A percentile compares a stretch with the other conserved stretches of the same genome.
These are phyloP conservation scores for Apiospora marii DNA, from an alignment of 2,329 filamentous ascomycete species.

Conservation along the genomic window DNA sequence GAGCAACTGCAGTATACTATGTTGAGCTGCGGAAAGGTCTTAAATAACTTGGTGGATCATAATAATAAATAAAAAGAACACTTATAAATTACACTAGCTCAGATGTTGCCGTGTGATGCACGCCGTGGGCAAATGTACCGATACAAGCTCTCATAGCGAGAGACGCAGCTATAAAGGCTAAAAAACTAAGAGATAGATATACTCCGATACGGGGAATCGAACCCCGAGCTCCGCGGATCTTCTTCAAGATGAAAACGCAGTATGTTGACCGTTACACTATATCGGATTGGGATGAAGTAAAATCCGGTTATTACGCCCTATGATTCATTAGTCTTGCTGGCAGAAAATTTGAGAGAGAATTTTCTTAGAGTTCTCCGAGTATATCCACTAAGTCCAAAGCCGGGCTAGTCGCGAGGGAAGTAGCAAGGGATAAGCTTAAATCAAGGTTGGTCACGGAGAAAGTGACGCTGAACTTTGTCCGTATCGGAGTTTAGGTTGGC, in stretches of 20 bases:
- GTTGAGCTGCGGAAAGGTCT: background rate
- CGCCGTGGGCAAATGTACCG: background rate
- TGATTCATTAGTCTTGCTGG: background rate
- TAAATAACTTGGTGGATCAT: background rate
- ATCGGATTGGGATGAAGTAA: background rate
- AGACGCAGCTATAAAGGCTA: background rate
- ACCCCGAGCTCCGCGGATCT: conserved; percentile 11
- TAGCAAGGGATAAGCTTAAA: background rate
- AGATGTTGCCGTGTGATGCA: background rate
- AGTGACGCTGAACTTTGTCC: background rate
- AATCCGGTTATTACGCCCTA: rapidly evolving
- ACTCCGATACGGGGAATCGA: conserved; percentile 19
- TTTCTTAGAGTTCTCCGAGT: too few relatives aligned
- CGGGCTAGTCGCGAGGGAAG: background rate
- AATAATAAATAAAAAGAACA: background rate
- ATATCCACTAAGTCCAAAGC: background rate
- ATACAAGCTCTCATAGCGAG: background rate
- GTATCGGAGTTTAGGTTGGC: background rate
- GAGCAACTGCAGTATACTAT: too few relatives aligned
- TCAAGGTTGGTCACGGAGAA: background rate
- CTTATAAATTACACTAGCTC: background rate
- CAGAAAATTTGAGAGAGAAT: background rate
- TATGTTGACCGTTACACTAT: conserved; percentile 21
- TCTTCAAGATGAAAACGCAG: conserved; percentile 9
- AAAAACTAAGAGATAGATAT: background rate